Evolutionary conservation across 202 grass and related monocot genomes (phyloP), one percentile per base, ranked within the genome.

Genomic region (Alloteropsis angusta): DNA sequence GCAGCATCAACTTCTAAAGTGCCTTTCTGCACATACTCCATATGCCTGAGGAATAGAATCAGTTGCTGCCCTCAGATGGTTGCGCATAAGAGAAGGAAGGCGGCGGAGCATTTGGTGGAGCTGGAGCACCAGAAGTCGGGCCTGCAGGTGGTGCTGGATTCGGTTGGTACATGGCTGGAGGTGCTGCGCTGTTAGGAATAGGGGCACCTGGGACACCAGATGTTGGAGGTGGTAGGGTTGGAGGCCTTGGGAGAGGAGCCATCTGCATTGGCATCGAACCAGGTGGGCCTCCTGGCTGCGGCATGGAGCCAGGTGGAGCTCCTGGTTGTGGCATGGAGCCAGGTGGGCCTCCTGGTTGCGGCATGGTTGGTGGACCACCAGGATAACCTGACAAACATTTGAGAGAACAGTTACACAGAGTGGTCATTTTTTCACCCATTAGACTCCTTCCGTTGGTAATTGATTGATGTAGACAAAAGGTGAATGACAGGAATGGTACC

Each of bases 191-290:
- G 76, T 72, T 87, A 44, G 80, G 77, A 45, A 79, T 72, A 5
- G 80, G 71, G 9, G 58, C 80, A 26, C 70, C 76, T 72, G 76
- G 81, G 79, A 65, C 79, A 59, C 69, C 85, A 66, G 85, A 91
- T 76, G 62, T 77, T 42, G 90, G 90, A 50, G 74, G 90, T 23
- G 69, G 65, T 54, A 93, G 63, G 10, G 72, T 84, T 18, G 85
- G 85, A 35, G 88, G 91, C 76, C 88, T 83, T 26, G 91, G 91
- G 23, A 90, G 88, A 28, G 75, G 81, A 15, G 80, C 69, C 58
- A 87, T 76, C 77, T 85, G 85, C 82, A 90, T 90, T 5, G 83
- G 85, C 80, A 90, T 63, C 0, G 85, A 85, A 53, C 85, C 91
- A 69, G 85, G 85, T 30, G 87, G 82, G 0, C 12, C 77, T 0